A percentile compares a stretch with the other conserved stretches of the same genome.
These are phyloP conservation scores for Cystoisospora suis DNA, from an alignment of 169 alveolate species.

Conservation along the genomic window DNA sequence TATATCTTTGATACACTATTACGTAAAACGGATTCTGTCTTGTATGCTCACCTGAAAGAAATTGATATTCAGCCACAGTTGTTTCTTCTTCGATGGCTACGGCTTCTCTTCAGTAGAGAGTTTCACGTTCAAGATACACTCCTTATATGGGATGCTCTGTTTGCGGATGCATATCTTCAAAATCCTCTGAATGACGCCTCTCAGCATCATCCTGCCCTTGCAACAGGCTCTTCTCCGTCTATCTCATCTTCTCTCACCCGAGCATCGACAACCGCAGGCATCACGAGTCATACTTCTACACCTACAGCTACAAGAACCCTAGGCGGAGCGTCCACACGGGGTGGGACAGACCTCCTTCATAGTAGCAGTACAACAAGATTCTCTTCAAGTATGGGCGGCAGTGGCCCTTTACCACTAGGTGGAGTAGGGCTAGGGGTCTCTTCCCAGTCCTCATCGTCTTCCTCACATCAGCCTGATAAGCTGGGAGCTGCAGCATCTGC, in stretches of 20 bases:
- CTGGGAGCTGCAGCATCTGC: constrained; percentile 49
- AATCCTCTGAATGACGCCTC: no score
- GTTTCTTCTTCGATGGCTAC: constrained; percentile 82
- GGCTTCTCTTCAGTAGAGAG: constrained; percentile 84
- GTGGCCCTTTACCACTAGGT: not conserved
- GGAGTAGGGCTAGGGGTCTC: not conserved
- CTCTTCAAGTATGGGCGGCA: not conserved
- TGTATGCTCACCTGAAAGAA: constrained; percentile 76
- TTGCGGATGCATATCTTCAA: constrained; percentile 69
- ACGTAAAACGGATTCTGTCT: constrained; percentile 77
- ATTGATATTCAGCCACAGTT: constrained; percentile 79
- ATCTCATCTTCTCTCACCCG: no score
- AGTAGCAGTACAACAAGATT: no score
- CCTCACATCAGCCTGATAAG: constrained; percentile 23
- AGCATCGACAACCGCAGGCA: no score
- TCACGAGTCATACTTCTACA: not conserved
- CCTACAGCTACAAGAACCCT: constrained; percentile 7
- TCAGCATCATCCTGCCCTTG: not conserved
- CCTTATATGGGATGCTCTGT: constrained; percentile 82
- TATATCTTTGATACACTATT: constrained; percentile 60
- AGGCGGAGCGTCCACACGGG: no score
- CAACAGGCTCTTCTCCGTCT: no score
- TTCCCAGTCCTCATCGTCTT: not conserved
- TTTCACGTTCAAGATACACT: constrained; percentile 78
- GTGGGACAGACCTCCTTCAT: no score